These are phyloP conservation scores for Parmales sp. DNA, from an alignment of 108 stramenopile genomes.

Conservation along the genomic window DNA sequence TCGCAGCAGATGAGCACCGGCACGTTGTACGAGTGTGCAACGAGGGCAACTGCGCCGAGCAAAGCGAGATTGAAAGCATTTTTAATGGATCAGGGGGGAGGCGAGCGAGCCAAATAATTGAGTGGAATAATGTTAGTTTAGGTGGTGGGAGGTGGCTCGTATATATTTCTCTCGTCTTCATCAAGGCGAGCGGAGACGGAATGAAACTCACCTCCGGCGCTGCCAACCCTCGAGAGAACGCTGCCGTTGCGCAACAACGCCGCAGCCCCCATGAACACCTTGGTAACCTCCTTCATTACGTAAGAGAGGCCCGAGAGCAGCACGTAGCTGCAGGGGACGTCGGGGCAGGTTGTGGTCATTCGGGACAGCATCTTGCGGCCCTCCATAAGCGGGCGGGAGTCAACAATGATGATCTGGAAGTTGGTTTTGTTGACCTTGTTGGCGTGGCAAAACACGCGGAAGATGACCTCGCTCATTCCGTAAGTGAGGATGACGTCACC, in stretches of 20 bases:
- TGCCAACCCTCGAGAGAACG: conserved; percentile 79
- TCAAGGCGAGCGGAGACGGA: too few species aligned
- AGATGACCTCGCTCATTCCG: conserved; percentile 56
- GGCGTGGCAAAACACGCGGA: conserved; percentile 43
- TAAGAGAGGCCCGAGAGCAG: conserved; percentile 77
- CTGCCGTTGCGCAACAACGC: conserved; percentile 92
- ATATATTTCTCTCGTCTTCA: too few species aligned
- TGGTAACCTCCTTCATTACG: conserved; percentile 88
- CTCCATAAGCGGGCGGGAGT: conserved; percentile 64
- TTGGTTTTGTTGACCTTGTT: conserved; percentile 25
- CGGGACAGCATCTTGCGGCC: conserved; percentile 57
- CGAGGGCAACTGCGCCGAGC: conserved; percentile 83
- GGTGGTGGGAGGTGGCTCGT: too few species aligned
- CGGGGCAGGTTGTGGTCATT: conserved; percentile 37
- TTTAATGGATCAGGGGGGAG: too few species aligned
- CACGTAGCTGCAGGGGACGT: conserved; percentile 76
- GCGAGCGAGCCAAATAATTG: too few species aligned
- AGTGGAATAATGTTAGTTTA: too few species aligned
- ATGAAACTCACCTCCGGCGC: too few species aligned
- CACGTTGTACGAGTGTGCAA: conserved; percentile 70
- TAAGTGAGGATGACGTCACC: conserved; percentile 89
- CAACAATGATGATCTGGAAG: conserved; percentile 89
- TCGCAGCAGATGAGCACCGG: conserved; percentile 95
- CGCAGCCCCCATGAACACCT: conserved; percentile 92
- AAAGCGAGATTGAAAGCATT: too few species aligned